Evolutionary conservation across 805 yeast species (phyloP).

Genomic region (Hanseniaspora jakobsenii): DNA sequence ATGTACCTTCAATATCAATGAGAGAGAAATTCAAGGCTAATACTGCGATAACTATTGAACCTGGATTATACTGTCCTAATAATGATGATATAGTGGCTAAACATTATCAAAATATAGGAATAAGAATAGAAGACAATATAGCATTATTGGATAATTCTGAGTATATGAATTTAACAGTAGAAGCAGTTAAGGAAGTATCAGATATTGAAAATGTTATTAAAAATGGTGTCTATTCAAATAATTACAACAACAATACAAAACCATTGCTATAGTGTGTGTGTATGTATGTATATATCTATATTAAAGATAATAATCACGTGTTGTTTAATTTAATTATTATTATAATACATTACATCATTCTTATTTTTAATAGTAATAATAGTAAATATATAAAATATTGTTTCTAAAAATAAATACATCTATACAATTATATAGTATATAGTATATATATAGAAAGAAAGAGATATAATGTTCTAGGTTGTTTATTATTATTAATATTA

Average conservation of each 20-base stretch:
- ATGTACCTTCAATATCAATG: constrained; percentile 54
- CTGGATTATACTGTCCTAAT: constrained; percentile 83
- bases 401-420: no score
- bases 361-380: no score
- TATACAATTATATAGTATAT: no score
- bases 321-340: not conserved
- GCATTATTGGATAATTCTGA: constrained; percentile 51
- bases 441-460: no score
- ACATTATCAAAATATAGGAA: constrained; percentile 76
- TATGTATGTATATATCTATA: constrained; percentile 13
- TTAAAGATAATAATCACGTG: no score
- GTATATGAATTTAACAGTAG: constrained; percentile 56
- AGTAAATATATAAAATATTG: no score
- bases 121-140: constrained; percentile 88
- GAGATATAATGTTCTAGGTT: no score
- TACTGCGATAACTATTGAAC: constrained; percentile 89
- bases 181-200: constrained; percentile 72
- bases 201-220: constrained; percentile 65
- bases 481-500: no score
- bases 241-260: not conserved
- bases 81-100: constrained; percentile 56
- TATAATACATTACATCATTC: no score
- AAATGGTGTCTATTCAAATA: constrained; percentile 34
- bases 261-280: constrained; percentile 1
- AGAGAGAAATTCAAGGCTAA: constrained; percentile 43